Conservation (phyloP, 2,329 filamentous ascomycete species). For the Graphiopsis chlorocephala region DNA sequence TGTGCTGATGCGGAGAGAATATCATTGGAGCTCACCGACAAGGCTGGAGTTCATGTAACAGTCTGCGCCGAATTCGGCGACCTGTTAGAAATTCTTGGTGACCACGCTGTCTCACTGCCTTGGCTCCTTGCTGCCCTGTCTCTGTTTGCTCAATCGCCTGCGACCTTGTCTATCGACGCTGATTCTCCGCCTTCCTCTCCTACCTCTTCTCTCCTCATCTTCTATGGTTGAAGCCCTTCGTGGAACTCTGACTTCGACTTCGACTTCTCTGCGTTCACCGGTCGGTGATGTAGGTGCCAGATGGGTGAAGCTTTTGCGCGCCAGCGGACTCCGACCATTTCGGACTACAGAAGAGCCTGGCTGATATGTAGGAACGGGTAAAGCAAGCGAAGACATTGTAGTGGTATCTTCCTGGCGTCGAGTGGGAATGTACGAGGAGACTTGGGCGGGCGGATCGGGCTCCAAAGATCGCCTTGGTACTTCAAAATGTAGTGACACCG, state of each 20-base stretch:
- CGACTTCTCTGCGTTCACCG: conserved; percentile 18
- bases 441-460: conserved; percentile 22
- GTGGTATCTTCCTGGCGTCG: background rate
- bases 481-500: conserved; percentile 23
- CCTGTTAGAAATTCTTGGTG: background rate
- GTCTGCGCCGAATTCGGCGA: background rate
- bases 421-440: conserved; percentile 29
- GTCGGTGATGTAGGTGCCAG: conserved; percentile 20
- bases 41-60: background rate
- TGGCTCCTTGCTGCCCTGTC: conserved; percentile 14
- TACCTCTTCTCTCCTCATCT: conserved; percentile 17
- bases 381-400: background rate
- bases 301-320: conserved; percentile 41
- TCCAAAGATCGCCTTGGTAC: conserved; percentile 20
- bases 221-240: conserved; percentile 16
- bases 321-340: conserved; percentile 46
- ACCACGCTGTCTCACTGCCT: background rate
- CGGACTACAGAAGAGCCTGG: conserved; percentile 21
- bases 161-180: conserved; percentile 25
- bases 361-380: conserved; percentile 15
- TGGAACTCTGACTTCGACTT: conserved; percentile 23
- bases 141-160: conserved; percentile 26
- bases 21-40: background rate
- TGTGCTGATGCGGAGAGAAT: background rate
- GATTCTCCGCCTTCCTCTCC: conserved; percentile 19